Base-by-base conservation (phyloP, 1,284 basidiomycete genomes). In the Puccinia hordei region DNA sequence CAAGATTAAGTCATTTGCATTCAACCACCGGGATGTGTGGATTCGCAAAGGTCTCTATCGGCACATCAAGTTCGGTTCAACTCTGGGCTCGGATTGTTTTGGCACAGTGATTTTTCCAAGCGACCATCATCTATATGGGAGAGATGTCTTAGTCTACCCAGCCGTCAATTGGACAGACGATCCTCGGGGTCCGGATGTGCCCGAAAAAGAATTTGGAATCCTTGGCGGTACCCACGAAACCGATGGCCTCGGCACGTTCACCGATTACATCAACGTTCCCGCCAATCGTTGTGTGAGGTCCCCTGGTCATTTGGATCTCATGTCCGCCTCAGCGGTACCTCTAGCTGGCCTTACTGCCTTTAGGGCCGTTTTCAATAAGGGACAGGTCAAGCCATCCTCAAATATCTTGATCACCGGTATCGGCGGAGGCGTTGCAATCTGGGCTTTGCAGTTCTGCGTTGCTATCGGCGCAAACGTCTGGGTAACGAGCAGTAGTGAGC, bases 1-100 rank as follows among this genome's bases (percentile, higher is more conserved):
- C 53, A 57, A 53, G 30, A 55, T 78, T 33, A 68, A 57, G 24
- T 69, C 63, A 4, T 69, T 78, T 41, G 44, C 66, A 6, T 57
- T 71, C 33, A 78, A 78, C 65, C 76, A 78, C 33, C 76, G 65
- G n/a, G 76, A 78, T 12, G 30, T 78, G 33, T 78, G 65, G 76
- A 78, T 71, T 38, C 66, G 63, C 6, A 35, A 71, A 46, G 76
- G 76, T 15, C 35, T 69, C n/a, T 71, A 69, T 41, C 76, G 30
- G 30, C 3, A 22, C 0, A 71, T 69, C 66, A 41, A 57, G 38
- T 69, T 44, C 13, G 44, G 61, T 24, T 55, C 66, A 12, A 78
- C 66, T 22, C 17, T 78, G 2, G 76, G 76, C 66, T 78, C 76
- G n/a, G 76, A 78, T 55, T 68, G 76, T 44, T 57, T 51, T 17